Conservation (phyloP, 2,329 filamentous ascomycete genomes). For the Neophaeococcomyces mojaviensis region DNA sequence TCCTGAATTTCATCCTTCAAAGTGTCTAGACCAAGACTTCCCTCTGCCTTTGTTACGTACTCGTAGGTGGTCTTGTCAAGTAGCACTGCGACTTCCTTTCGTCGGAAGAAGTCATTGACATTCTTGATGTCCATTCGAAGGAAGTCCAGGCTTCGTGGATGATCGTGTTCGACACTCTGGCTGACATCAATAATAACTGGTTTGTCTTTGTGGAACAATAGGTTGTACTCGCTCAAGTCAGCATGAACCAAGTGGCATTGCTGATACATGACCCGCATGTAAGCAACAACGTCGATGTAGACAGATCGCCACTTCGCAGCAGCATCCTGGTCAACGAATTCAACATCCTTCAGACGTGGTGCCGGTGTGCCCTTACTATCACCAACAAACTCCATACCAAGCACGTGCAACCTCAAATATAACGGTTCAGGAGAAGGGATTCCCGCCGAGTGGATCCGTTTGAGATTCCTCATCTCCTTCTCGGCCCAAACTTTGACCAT, state of each 20-base stretch:
- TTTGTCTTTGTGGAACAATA: slow-evolving; percentile 74
- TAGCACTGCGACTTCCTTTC: slow-evolving; percentile 74
- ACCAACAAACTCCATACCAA: slow-evolving; percentile 91
- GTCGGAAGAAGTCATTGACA: slow-evolving; percentile 81
- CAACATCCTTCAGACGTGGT: slow-evolving; percentile 80
- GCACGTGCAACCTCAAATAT: slow-evolving; percentile 82
- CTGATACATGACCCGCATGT: slow-evolving; percentile 92
- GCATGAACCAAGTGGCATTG: slow-evolving; percentile 87
- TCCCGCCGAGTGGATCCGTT: slow-evolving; percentile 71
- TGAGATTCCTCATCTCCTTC: slow-evolving; percentile 93
- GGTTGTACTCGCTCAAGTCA: slow-evolving; percentile 96
- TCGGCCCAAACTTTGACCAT: slow-evolving; percentile 99
- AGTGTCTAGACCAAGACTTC: slow-evolving; percentile 48
- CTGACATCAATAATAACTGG: slow-evolving; percentile 96
- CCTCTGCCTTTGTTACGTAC: slow-evolving; percentile 64
- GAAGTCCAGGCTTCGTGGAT: slow-evolving; percentile 86
- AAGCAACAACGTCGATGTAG: slow-evolving; percentile 74
- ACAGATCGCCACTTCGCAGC: slow-evolving; percentile 67
- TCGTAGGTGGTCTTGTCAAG: slow-evolving; percentile 73
- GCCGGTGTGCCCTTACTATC: slow-evolving; percentile 81
- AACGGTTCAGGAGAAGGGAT: slow-evolving; percentile 89
- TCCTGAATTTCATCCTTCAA: slow-evolving; percentile 58
- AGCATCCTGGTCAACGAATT: slow-evolving; percentile 59
- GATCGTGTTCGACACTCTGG: slow-evolving; percentile 93
- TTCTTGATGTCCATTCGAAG: slow-evolving; percentile 99